Conservation (phyloP, 768 basidiomycete genomes). For the Leccinum disarticulatum region DNA sequence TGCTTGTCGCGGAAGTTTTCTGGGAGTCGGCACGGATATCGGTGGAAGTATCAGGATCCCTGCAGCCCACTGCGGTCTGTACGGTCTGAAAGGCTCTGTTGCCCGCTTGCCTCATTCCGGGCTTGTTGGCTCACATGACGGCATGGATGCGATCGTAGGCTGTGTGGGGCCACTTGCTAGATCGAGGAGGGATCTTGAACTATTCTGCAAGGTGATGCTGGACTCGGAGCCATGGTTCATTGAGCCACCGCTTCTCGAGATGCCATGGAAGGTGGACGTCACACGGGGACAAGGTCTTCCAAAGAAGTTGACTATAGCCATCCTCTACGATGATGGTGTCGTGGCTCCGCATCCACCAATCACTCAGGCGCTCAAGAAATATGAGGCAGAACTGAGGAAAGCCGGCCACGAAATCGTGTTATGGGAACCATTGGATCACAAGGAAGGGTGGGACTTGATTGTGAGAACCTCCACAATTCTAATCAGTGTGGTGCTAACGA, state of each 20-base stretch:
- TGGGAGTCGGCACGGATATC: conserved; percentile 48
- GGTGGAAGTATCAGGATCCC: conserved; percentile 48
- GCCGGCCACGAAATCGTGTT: conserved; percentile 54
- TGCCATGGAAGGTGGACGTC: conserved; percentile 47
- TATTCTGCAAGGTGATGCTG: conserved; percentile 50
- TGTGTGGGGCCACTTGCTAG: conserved; percentile 48
- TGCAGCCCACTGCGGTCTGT: conserved; percentile 42
- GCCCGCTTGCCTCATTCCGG: conserved; percentile 53
- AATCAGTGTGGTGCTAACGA: conserved; percentile 17
- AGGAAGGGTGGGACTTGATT: conserved; percentile 46
- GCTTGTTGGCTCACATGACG: conserved; percentile 48
- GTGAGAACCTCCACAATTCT: conserved; percentile 27
- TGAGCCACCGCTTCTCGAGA: conserved; percentile 47
- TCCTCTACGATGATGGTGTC: conserved; percentile 52
- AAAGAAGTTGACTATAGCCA: conserved; percentile 42
- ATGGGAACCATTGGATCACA: conserved; percentile 47
- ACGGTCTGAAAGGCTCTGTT: conserved; percentile 48
- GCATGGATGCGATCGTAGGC: conserved; percentile 54
- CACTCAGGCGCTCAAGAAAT: conserved; percentile 38
- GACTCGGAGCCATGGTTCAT: conserved; percentile 45
- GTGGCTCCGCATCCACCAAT: conserved; percentile 53
- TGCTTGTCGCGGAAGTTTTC: conserved; percentile 41
- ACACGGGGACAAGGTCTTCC: conserved; percentile 40
- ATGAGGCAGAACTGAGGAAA: conserved; percentile 38
- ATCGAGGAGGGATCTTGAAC: conserved; percentile 47